A percentile compares a stretch with the other conserved stretches of the same genome.
phyloP scores from a whole-genome alignment of 257 asterid genomes.

The Solanum medicagineum region DNA sequence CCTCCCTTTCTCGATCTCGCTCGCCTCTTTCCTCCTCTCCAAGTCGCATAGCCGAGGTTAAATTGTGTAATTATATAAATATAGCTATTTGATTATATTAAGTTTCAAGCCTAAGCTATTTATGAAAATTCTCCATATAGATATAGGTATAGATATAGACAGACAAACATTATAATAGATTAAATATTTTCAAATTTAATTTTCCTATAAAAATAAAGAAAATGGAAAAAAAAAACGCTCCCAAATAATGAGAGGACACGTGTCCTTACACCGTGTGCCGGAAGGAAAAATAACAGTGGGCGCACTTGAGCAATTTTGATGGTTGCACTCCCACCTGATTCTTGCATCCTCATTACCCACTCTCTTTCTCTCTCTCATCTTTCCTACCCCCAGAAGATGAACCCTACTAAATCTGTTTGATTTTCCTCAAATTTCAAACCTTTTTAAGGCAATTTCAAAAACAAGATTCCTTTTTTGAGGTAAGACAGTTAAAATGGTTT shows the following conservation, averaged over 20 bases:
- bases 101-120: no score
- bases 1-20: no score
- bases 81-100: no score
- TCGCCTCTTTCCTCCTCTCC: no score
- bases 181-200: not conserved
- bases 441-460: not conserved
- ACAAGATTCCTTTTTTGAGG: not conserved
- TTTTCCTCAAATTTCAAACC: not conserved
- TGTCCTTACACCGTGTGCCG: not conserved
- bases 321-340: constrained; percentile 4
- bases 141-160: no score
- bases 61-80: no score
- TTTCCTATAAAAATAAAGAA: not conserved
- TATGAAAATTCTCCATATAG: no score
- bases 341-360: constrained; percentile 2
- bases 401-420: constrained; percentile 1
- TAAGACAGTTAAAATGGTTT: not conserved
- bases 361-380: not conserved
- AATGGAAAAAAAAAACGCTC: no score
- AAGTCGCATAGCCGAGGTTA: no score
- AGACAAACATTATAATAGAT: no score
- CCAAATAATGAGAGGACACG: not conserved
- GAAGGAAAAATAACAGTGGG: constrained; percentile 6
- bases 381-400: not conserved
- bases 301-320: constrained; percentile 22